Base-by-base conservation (phyloP, 495 filamentous ascomycete species). In the Penicillium argentinense region DNA sequence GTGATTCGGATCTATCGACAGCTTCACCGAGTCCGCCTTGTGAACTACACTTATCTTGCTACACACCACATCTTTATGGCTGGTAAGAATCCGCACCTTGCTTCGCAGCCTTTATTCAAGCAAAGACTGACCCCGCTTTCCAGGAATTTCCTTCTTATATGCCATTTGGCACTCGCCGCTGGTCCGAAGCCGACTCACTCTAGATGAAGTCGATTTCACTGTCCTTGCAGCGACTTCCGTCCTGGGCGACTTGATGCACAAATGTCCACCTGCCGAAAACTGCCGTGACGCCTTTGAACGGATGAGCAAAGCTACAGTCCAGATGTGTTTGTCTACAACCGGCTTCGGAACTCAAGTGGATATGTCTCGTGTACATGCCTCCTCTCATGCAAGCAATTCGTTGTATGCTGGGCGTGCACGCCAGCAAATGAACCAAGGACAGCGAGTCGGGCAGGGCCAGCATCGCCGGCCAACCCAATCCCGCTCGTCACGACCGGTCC, bases 31-130 rank as follows among this genome's bases (percentile, higher is more conserved):
- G 77, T 91, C 33, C 84, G 89, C 41, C 71, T 97, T 42, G 92
- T 97, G 19, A 97, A 96, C 62, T 96, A 97, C 57, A 97, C 92
- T 0, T 97, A 91, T 67, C 69, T 97, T 38, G 89, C 92, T n/a
- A 97, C 92, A 2, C 92, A 97, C 63, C 92, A 97, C 67, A 76
- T 97, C 13, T 97, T 97, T 67, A 96, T 96, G 88, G 91, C 92
- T 13, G 92, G 84, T 83, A 74, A 58, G 69, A 36, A 12, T 7
- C 8, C 17, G 11, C 33, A 54, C 14, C 22, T 44, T 22, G n/a
- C 14, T 34, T 14, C 16, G 16, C 27, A 9, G 4, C n/a, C n/a
- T 5, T 17, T 3, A 38, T 21, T 9, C 9, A 14, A 16, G 9
- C 16, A 26, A 29, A 5, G 4, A 18, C 39, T 49, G 16, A 49